Evolutionary conservation across 2,329 filamentous ascomycete species (phyloP).

Genomic region (Ophiocordyceps camponoti-rufipedis): DNA sequence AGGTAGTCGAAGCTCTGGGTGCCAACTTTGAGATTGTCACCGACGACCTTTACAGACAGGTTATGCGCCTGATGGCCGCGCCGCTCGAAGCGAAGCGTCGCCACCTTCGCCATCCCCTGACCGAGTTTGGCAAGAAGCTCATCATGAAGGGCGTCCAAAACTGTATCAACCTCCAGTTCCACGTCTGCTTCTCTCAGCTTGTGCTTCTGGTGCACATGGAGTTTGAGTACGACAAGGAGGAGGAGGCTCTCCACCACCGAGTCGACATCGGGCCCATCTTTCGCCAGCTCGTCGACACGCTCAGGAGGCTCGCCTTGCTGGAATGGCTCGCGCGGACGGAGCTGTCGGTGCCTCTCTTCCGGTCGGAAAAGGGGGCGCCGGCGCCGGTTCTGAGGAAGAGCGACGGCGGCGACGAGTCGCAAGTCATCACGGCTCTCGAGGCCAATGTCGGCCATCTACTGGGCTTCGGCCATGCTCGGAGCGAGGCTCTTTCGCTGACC

Average conservation of each 20-base stretch:
- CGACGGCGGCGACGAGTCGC: constrained; percentile 25
- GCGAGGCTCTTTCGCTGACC: constrained; percentile 34
- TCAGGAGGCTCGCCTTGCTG: constrained; percentile 59
- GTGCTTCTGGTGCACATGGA: constrained; percentile 76
- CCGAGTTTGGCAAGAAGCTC: constrained; percentile 58
- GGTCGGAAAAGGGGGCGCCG: constrained; percentile 15
- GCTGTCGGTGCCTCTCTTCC: constrained; percentile 29
- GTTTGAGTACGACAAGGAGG: constrained; percentile 57
- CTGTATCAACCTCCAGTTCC: constrained; percentile 52
- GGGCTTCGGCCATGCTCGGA: constrained; percentile 32
- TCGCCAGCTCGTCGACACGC: constrained; percentile 46
- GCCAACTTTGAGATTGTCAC: constrained; percentile 42
- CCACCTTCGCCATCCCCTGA: constrained; percentile 35
- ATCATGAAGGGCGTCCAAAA: constrained; percentile 66
- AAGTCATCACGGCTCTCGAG: constrained; percentile 39
- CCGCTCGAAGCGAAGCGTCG: constrained; percentile 26
- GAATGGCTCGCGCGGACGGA: constrained; percentile 47
- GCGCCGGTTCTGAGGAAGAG: constrained; percentile 15
- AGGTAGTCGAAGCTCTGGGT: constrained; percentile 51
- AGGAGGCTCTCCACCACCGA: constrained; percentile 40
- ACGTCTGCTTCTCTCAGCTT: constrained; percentile 64
- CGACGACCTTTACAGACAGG: constrained; percentile 31
- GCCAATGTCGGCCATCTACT: constrained; percentile 44
- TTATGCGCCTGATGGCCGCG: constrained; percentile 26
- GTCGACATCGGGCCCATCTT: constrained; percentile 55